Percentiles rank a stretch among this genome's conserved stretches.
Conservation (phyloP, 495 filamentous ascomycete genomes). For the Penicillium chermesinum region DNA sequence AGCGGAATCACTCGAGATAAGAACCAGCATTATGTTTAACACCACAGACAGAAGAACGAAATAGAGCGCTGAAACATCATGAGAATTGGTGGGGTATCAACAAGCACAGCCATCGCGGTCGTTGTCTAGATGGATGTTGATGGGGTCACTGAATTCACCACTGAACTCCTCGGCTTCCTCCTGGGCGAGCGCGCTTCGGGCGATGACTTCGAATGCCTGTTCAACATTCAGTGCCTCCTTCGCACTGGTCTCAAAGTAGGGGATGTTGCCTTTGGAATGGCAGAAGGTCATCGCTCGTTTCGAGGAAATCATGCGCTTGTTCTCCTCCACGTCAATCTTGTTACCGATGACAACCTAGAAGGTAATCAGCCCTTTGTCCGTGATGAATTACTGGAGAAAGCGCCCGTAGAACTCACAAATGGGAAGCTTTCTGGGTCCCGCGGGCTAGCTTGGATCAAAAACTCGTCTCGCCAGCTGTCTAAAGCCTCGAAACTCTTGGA, state of each 20-base stretch:
- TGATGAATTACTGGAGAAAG: background rate
- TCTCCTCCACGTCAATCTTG: conserved; percentile 98
- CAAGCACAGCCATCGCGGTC: conserved; percentile 90
- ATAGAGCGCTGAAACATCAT: conserved; percentile 25
- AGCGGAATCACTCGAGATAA: conserved; percentile 8
- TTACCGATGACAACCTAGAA: conserved; percentile 85
- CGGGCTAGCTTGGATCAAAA: conserved; percentile 94
- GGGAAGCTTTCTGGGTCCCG: conserved; percentile 97
- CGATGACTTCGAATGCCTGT: conserved; percentile 99
- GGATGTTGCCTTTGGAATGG: conserved; percentile 92
- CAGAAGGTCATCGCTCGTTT: conserved; percentile 97
- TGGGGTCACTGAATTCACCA: conserved; percentile 93
- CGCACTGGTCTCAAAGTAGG: conserved; percentile 98
- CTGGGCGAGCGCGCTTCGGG: conserved; percentile 87
- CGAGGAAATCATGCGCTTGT: conserved; percentile 90
- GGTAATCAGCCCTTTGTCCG: background rate
- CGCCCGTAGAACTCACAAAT: conserved; percentile 60
- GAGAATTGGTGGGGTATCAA: conserved; percentile 43
- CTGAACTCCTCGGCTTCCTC: conserved; percentile 92
- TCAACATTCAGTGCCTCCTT: conserved; percentile 99
- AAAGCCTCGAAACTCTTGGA: conserved; percentile 98
- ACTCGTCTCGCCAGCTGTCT: conserved; percentile 98
- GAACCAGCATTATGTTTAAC: conserved; percentile 13
- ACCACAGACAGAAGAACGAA: conserved; percentile 10
- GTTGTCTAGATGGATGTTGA: conserved; percentile 92